Evolutionary conservation across 768 basidiomycete species (phyloP), one percentile per base, ranked within the genome.

Genomic region (Trametes maxima): DNA sequence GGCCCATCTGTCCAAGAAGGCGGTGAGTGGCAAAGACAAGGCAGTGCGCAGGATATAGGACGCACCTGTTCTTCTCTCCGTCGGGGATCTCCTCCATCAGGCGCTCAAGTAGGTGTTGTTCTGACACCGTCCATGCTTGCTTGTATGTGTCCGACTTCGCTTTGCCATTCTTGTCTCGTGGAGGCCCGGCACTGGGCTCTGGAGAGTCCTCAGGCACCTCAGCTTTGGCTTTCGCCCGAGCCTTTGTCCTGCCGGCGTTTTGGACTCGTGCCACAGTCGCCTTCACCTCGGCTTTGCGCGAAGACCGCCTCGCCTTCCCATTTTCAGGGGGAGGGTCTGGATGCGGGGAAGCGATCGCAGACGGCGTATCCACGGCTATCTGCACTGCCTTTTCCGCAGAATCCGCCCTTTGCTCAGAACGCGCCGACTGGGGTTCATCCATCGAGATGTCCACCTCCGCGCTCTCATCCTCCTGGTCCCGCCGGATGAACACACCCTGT

Each of bases 71-170:
- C 71, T 86, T 84, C 74, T 89, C 88, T 21, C 87, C 86, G 14
- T 86, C 87, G 0, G 92, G 92, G 47, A 91, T 88, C 72, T 90
- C 82, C 53, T 88, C 86, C 54, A 93, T 71, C 46, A 92, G 74
- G 25, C 84, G 82, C 69, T 93, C 92, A 1, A 93, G 80, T 16
- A 89, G 75, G 65, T 90, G 87, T 65, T 93, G 92, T 68, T 92
- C 91, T 0, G 82, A 83, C 21, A 85, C 77, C 2, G 86, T 83
- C 92, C 91, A 94, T 0, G 87, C 81, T 60, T 88, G 86, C 70
- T 92, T 92, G 75, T 90, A 93, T n/a, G 90, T 92, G 64, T 90
- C 88, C 0, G 87, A 78, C 67, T 80, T 84, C 1, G 79, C 76
- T 59, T 84, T 75, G 37, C 64, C 63, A 24, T 64, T 51, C 53